Percentiles rank a stretch among this genome's conserved stretches.
phyloP scores from a whole-genome alignment of 768 basidiomycete species.

The Tylopilus rubrobrunneus region DNA sequence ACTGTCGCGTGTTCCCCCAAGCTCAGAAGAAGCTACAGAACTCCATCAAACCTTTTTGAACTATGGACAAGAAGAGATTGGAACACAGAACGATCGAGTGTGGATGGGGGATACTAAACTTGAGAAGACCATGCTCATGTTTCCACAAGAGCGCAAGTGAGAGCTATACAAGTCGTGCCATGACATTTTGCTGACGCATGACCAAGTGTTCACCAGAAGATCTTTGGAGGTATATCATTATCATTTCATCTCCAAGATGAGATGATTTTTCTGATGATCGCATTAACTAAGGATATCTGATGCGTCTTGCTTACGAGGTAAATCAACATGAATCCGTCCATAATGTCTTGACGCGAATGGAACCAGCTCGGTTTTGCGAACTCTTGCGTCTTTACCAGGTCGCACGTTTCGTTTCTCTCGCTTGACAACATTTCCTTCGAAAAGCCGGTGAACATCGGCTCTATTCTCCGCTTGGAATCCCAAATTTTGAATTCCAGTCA shows the following conservation, averaged over 20 bases:
- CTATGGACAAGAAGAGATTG: slow-evolving; percentile 43
- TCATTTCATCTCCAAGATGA: not conserved
- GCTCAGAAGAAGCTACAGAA: slow-evolving; percentile 59
- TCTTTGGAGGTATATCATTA: slow-evolving; percentile 63
- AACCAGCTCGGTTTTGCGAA: slow-evolving; percentile 69
- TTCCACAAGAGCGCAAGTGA: slow-evolving; percentile 78
- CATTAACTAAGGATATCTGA: slow-evolving; percentile 41
- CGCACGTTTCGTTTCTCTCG: slow-evolving; percentile 67
- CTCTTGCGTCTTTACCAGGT: slow-evolving; percentile 62
- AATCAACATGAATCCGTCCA: not conserved
- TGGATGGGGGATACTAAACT: slow-evolving; percentile 74
- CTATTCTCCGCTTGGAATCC: slow-evolving; percentile 70
- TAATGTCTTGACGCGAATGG: not conserved
- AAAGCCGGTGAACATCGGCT: slow-evolving; percentile 80
- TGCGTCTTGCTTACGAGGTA: slow-evolving; percentile 73
- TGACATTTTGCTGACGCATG: not conserved
- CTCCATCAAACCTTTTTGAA: slow-evolving; percentile 69
- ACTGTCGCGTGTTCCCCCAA: slow-evolving; percentile 70
- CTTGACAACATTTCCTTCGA: slow-evolving; percentile 78
- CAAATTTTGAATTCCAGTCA: slow-evolving; percentile 58
- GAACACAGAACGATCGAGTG: slow-evolving; percentile 42
- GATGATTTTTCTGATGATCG: not conserved
- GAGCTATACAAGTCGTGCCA: not conserved
- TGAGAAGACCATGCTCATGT: slow-evolving; percentile 73
- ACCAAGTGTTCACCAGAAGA: slow-evolving; percentile 70